These are phyloP conservation scores for Allantophomopsis lycopodina DNA, from an alignment of 2,329 filamentous ascomycete species.

Conservation along the genomic window DNA sequence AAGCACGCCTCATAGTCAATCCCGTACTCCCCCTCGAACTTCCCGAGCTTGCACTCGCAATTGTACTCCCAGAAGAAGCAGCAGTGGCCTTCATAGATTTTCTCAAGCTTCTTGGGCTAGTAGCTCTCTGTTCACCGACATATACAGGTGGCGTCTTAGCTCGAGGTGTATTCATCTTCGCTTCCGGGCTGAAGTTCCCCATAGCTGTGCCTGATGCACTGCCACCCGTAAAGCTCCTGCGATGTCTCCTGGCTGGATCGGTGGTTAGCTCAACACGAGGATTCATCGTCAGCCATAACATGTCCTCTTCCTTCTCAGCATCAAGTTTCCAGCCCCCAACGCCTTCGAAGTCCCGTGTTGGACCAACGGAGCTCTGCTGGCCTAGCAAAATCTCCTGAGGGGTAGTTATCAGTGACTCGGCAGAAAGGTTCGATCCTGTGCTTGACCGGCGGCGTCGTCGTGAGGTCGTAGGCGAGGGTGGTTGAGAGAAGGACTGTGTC, in stretches of 20 bases:
- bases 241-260: constrained; percentile 26
- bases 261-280: constrained; percentile 33
- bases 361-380: constrained; percentile 31
- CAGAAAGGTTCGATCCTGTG: constrained; percentile 18
- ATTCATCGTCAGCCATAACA: constrained; percentile 36
- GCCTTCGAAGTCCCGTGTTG: constrained; percentile 43
- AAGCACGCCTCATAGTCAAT: too few species aligned
- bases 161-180: constrained; percentile 28
- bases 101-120: constrained; percentile 6
- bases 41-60: not conserved
- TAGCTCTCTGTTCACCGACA: constrained; percentile 1
- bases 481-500: constrained; percentile 2
- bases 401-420: constrained; percentile 10
- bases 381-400: constrained; percentile 19
- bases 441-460: constrained; percentile 14
- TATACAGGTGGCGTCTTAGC: constrained; percentile 30
- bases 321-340: constrained; percentile 41
- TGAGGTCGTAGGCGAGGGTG: constrained; percentile 1
- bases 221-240: constrained; percentile 22
- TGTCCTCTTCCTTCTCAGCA: constrained; percentile 20
- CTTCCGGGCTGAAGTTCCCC: constrained; percentile 17
- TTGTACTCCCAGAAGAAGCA: constrained; percentile 7
- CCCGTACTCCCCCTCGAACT: not conserved
- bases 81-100: constrained; percentile 6
- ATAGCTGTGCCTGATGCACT: constrained; percentile 8